Evolutionary conservation across 352 stramenopile species (phyloP), one percentile per base, ranked within the genome.

Genomic region (Phytophthora megakarya): DNA sequence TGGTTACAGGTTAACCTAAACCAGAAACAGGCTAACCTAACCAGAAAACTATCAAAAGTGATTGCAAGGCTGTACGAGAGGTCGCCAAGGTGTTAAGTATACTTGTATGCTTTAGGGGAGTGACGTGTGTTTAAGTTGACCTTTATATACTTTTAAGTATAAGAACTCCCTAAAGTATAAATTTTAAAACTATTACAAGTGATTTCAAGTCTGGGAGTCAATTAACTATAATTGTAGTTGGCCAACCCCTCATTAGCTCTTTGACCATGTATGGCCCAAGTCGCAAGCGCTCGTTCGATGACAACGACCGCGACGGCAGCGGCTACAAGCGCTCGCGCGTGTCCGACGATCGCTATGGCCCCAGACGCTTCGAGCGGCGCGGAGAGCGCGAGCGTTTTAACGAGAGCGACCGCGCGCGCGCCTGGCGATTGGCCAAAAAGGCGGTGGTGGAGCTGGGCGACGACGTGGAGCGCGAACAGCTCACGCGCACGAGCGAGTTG

Each of bases 381-480:
- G 61, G 70, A 21, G 63, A 67, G 21, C 59, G 70, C 15, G 72
- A 73, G 16, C 65, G 68, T 49, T 73, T 70, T 55, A 68, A 65
- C 30, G 84, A 93, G 62, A 92, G 80, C 63, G 82, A 93, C 44
- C 68, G 78, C 37, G 82, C 80, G 35, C 80, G 84, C 12, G 67
- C 78, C 22, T 93, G 84, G 84, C 82, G 84, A 7, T 57, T 93
- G 43, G 72, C 80, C 26, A 91, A 92, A 61, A 92, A 95, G 62
- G 76, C 70, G 21, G 63, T 93, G 40, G 70, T 95, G 33, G 82
- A 93, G 60, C 71, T 93, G 3, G 77, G 81, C 9, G 83, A 90
- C 57, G 75, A 78, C 44, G 77, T 73, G 26, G 68, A 87, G 50
- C 80, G 73, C 33, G 80, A 89, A 13, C 73, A 89, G 22, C 52